Base-by-base conservation (phyloP, 176 grass and related monocot species). In the Bothriochloa decipiens region DNA sequence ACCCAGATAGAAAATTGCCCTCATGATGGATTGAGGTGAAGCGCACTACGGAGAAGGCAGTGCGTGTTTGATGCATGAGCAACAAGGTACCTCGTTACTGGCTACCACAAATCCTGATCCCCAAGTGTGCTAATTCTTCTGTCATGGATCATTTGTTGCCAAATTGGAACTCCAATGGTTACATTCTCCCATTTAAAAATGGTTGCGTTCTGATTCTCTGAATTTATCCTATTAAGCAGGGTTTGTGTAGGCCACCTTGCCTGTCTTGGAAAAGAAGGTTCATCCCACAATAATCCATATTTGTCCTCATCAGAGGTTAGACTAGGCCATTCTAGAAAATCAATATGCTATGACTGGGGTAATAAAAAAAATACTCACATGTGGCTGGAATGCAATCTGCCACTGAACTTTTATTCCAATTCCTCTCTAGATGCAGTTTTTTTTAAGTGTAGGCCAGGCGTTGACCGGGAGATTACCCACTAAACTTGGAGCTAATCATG, bases 401-500 rank as follows among this genome's bases (percentile, higher is more conserved):
- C 32, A 68, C 11, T 43, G 14, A 5, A 23, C 43, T 8, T 33
- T 43, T 86, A 82, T 72, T 72, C 72, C 17, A 82, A 72, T 83
- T 86, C 73, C 57, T 68, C 35, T 72, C 46, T 73, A 78, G 45
- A 65, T 74, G 39, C 60, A 83, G 3, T 50, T 65, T 57, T 55
- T 6, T 70, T 26, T n/a, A n/a, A 39, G 25, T 47, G 15, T 79
- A 69, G 61, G 23, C 12, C 68, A 67, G 47, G 61, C 9, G 49
- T 87, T 69, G 80, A 87, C 75, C n/a, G 2, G 18, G 18, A 61
- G 68, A 62, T 79, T 61, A 61, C n/a, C 80, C 37, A 79, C 88
- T 83, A 66, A 67, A 37, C 14, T 83, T 79, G 23, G 84, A 86
- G 74, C 74, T 68, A 79, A 86, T 90, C 83, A 83, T 79, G 26